Base-by-base conservation (phyloP, 2,329 filamentous ascomycete genomes). In the Aschersonia sp. region DNA sequence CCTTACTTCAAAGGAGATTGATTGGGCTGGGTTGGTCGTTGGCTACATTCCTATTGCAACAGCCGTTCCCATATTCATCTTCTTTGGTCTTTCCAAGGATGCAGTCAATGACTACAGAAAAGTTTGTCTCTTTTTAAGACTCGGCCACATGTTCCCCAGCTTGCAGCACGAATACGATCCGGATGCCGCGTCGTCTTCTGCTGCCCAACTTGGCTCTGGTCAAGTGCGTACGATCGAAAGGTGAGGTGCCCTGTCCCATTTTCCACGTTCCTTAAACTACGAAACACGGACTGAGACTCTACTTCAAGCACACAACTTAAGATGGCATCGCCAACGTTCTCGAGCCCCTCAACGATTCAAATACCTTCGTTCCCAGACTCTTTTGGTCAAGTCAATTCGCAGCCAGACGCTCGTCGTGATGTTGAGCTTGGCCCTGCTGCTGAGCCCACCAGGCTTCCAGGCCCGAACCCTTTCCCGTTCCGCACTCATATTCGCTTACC, bases 31-130 rank as follows among this genome's bases (percentile, higher is more conserved):
- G 45, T 53, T 74, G 54, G 72, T 74, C 53, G 64, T 67, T 49
- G 64, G 63, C 47, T 79, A 73, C 60, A 65, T 78, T 22, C 52
- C 67, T 29, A 70, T 75, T 47, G 45, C 73, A 2, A 68, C 72
- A 2, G 62, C 66, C 5, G 55, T 72, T 1, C 64, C 69, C 44
- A 65, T 78, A 44, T 72, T 78, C 42, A 42, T 68, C 32, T 76
- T 76, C 58, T 79, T 79, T 48, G 76, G 76, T 43, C 68, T 68
- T 49, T 76, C 71, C n/a, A 66, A 65, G 30, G 75, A 78, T 32
- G 72, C 72, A 9, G 61, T 70, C 50, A 72, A 73, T 49, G 63
- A 62, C 46, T 78, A 78, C 57, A 65, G 72, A 22, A 46, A 52
- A 1, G 53, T 57, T 5, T 54, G 70, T 5, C 55, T 74, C 5